Percentiles rank a stretch among this genome's conserved stretches.
Conservation (phyloP, 2,329 filamentous ascomycete genomes). For the Calonectria hawksworthii region DNA sequence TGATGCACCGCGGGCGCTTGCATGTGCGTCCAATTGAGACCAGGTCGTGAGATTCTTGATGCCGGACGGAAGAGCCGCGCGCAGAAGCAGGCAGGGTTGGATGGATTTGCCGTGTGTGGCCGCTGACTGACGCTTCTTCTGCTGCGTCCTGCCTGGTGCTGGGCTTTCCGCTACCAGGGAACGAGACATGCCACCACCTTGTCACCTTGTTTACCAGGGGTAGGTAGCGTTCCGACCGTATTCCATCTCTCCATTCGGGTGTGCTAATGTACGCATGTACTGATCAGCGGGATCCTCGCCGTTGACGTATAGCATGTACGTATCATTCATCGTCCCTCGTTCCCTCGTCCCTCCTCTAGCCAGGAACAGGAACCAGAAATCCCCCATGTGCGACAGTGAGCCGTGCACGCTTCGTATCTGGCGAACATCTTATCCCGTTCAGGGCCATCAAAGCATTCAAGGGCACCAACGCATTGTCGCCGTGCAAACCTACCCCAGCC, state of each 20-base stretch:
- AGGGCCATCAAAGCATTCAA: background rate
- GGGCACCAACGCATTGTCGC: background rate
- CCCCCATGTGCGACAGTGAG: constrained; percentile 6
- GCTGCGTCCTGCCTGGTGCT: background rate
- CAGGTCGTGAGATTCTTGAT: constrained; percentile 29
- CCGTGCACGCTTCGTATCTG: constrained; percentile 17
- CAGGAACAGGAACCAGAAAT: constrained; percentile 13
- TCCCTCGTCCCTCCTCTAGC: constrained; percentile 10
- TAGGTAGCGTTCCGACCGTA: background rate
- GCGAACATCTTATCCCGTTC: constrained; percentile 9
- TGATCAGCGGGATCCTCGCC: constrained; percentile 24
- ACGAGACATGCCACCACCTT: background rate
- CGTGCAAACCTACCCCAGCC: constrained; percentile 7
- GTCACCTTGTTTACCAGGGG: constrained; percentile 1
- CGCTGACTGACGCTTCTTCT: background rate
- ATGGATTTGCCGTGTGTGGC: constrained; percentile 9
- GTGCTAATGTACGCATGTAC: constrained; percentile 3
- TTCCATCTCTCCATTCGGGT: background rate
- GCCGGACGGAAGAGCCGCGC: constrained; percentile 12
- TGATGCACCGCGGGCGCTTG: constrained; percentile 33
- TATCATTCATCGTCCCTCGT: background rate
- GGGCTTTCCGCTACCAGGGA: background rate
- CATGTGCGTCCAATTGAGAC: constrained; percentile 41
- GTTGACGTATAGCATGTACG: constrained; percentile 19
- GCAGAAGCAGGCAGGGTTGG: background rate